phyloP scores from a whole-genome alignment of 805 yeast genomes.

The Nadsonia fulvescens region DNA sequence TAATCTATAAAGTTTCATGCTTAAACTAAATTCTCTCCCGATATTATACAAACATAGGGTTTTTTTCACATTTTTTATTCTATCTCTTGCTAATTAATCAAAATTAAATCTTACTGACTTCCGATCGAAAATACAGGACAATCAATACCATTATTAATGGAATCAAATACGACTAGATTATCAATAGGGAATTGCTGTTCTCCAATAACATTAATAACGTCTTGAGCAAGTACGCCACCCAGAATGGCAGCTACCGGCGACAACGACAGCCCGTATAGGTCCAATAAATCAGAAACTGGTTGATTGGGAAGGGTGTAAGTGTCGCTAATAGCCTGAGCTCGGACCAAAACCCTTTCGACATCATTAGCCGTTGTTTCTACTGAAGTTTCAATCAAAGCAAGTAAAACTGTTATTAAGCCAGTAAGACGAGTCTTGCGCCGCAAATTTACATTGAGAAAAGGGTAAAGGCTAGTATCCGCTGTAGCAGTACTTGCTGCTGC shows the following conservation, averaged over 20 bases:
- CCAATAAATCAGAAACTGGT: constrained; percentile 28
- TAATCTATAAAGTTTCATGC: too few relatives aligned
- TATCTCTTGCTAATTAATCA: background rate
- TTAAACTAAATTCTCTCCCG: too few relatives aligned
- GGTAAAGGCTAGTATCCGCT: too few relatives aligned
- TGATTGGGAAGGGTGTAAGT: constrained; percentile 15
- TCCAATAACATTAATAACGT: constrained; percentile 66
- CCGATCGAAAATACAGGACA: constrained; percentile 1
- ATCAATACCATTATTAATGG: background rate
- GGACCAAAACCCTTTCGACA: background rate
- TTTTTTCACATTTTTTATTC: too few relatives aligned
- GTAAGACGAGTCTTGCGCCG: too few relatives aligned
- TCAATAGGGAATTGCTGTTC: constrained; percentile 65
- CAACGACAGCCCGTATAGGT: constrained; percentile 33
- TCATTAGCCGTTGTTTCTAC: background rate
- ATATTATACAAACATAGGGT: background rate
- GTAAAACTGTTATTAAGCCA: background rate
- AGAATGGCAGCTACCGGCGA: constrained; percentile 73
- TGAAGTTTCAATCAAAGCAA: background rate
- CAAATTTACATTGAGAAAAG: too few relatives aligned
- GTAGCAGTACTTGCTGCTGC: too few relatives aligned
- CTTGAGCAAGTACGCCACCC: constrained; percentile 86
- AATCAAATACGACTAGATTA: constrained; percentile 59
- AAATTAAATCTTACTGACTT: background rate
- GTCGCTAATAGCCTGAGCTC: background rate